Percentiles rank a stretch among this genome's conserved stretches.
These are phyloP conservation scores for Apiotrichum porosum DNA, from an alignment of 1,284 basidiomycete genomes.

Conservation along the genomic window DNA sequence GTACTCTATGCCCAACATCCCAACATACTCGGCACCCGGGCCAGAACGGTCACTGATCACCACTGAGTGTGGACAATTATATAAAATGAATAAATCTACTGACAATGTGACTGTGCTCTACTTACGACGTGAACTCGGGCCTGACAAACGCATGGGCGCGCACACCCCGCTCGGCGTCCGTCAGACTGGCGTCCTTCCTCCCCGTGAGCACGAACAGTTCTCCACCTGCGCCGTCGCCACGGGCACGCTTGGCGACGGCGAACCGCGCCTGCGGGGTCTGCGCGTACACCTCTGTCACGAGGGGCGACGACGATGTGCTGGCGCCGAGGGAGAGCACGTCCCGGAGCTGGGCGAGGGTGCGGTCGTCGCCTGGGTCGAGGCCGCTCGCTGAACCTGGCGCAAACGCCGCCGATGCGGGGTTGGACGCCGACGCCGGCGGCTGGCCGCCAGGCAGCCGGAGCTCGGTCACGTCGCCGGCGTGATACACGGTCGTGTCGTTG, in stretches of 20 bases:
- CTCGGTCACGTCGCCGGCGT: slow-evolving; percentile 1
- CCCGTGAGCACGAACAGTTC: slow-evolving; percentile 31
- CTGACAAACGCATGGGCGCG: slow-evolving; percentile 2
- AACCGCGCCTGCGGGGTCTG: slow-evolving; percentile 23
- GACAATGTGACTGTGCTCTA: too few species aligned
- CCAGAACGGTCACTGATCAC: too few species aligned
- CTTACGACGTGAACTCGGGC: too few species aligned
- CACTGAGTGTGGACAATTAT: too few species aligned
- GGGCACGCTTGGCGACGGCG: slow-evolving; percentile 20
- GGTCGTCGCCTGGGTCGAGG: neutral
- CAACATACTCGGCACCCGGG: too few species aligned
- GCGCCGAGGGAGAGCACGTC: neutral
- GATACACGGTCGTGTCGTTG: slow-evolving; percentile 12
- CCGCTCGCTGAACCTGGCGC: too few species aligned
- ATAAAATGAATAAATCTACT: too few species aligned
- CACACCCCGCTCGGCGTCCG: slow-evolving; percentile 38
- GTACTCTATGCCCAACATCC: too few species aligned
- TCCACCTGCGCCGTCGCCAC: slow-evolving; percentile 1
- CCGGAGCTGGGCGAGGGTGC: slow-evolving; percentile 3
- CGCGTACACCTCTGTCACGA: slow-evolving; percentile 23
- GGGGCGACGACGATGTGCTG: too few species aligned
- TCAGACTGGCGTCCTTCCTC: slow-evolving; percentile 33
- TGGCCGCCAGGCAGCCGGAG: too few species aligned
- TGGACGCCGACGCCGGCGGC: too few species aligned
- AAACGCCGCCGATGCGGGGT: too few species aligned